Evolutionary conservation across 2,329 filamentous ascomycete species (phyloP).

Genomic region (Verticillium isaacii): DNA sequence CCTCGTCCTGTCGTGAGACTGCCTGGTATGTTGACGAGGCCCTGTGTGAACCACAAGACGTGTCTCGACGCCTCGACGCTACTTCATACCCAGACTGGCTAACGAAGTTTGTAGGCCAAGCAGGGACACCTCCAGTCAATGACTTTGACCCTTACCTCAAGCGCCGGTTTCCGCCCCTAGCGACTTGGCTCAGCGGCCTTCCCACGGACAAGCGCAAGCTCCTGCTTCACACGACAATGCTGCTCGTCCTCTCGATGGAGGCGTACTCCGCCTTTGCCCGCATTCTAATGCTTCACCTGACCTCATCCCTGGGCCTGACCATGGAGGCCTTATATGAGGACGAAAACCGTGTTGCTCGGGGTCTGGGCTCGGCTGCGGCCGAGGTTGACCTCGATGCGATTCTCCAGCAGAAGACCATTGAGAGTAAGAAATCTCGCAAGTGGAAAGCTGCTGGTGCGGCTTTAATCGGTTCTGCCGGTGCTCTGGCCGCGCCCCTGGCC

Average conservation of each 20-base stretch:
- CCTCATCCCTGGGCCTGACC: slow-evolving; percentile 67
- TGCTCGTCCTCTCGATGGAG: slow-evolving; percentile 71
- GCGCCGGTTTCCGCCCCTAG: slow-evolving; percentile 52
- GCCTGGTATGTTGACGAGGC: not conserved
- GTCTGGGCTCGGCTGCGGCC: slow-evolving; percentile 69
- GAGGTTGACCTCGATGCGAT: slow-evolving; percentile 25
- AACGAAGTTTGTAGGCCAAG: slow-evolving; percentile 15
- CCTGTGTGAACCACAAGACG: not conserved
- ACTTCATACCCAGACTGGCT: not conserved
- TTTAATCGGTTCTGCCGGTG: slow-evolving; percentile 64
- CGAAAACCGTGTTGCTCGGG: slow-evolving; percentile 70
- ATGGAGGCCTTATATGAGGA: slow-evolving; percentile 61
- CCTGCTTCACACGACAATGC: slow-evolving; percentile 66
- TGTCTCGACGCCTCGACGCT: not conserved
- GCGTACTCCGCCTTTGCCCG: slow-evolving; percentile 73
- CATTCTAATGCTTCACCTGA: slow-evolving; percentile 63
- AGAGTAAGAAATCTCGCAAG: slow-evolving; percentile 59
- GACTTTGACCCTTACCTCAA: slow-evolving; percentile 38
- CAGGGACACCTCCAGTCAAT: not conserved
- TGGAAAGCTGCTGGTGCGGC: slow-evolving; percentile 63
- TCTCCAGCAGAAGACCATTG: slow-evolving; percentile 41
- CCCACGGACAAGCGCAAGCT: slow-evolving; percentile 58
- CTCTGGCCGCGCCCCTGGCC: slow-evolving; percentile 71
- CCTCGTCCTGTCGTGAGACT: slow-evolving; percentile 1
- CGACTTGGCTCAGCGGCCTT: slow-evolving; percentile 56